Base-by-base conservation (phyloP, 2,329 filamentous ascomycete species). In the Xylaria sp. region DNA sequence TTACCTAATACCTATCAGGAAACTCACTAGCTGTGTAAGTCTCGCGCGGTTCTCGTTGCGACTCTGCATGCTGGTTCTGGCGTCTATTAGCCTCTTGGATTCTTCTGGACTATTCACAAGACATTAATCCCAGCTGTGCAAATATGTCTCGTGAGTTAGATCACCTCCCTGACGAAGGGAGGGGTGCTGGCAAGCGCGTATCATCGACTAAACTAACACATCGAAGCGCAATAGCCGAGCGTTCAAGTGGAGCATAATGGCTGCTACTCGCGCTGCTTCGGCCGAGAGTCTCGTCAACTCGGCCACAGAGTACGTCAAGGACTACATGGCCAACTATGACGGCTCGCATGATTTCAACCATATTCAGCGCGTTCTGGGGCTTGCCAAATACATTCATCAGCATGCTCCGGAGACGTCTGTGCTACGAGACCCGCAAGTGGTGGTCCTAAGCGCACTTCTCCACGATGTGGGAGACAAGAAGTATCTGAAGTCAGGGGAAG, bases 381-480 rank as follows among this genome's bases (percentile, higher is more conserved):
- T 94, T 34, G 84, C 91, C 6, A 83, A 84, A 42, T 76, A 81
- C 62, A 88, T 92, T 58, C 78, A 89, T 53, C 66, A 76, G 44
- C 70, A 72, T 39, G 63, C 69, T 6, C 57, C 67, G 38, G 51
- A 63, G 11, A 41, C 39, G 4, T 52, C 62, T 38, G 41, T 66
- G n/a, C n/a, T n/a, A 17, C 67, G 75, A 24, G 79, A 90, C 68
- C 74, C 73, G 3, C 74, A 77, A 9, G 71, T 86, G 21, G 78
- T 94, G 60, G 83, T 84, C 22, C 84, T 95, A 21, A 78, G 85
- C 1, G 90, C 89, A 1, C 79, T 92, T 4, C 81, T 93, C n/a
- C 92, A 96, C 74, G 92, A 96, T 65, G 87, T 96, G 17, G 91
- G 90, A 56, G 92, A 96, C 74, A 86, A 82, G 71, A 96, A 96